Conservation (phyloP, 164 flowering plant species). For the Kalanchoe fedtschenkoi region DNA sequence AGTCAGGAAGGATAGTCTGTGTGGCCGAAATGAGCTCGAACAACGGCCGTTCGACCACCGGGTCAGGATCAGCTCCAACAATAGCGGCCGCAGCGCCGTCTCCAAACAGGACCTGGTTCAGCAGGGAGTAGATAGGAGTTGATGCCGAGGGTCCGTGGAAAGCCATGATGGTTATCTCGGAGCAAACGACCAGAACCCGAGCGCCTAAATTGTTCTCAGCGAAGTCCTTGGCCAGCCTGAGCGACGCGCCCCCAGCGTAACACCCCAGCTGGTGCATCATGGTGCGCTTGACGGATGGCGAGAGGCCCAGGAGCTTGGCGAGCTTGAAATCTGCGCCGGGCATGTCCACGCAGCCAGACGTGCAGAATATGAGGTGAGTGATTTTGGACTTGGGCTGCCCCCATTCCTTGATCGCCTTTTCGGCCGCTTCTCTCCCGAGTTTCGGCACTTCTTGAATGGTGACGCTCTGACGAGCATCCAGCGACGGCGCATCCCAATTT, state of each 20-base stretch:
- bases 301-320: background rate
- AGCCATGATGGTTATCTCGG: background rate
- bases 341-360: background rate
- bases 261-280: background rate
- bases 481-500: background rate
- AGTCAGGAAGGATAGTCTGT: background rate
- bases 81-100: background rate
- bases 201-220: background rate
- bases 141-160: background rate
- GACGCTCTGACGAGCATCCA: background rate
- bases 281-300: background rate
- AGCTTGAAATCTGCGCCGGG: background rate
- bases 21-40: background rate
- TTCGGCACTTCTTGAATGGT: background rate
- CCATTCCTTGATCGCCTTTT: background rate
- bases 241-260: background rate
- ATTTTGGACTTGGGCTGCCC: no score
- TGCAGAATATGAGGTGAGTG: background rate
- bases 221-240: conserved; percentile 1
- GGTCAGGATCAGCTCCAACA: background rate
- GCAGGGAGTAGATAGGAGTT: background rate
- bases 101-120: background rate
- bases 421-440: background rate
- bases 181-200: background rate
- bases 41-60: background rate